These are phyloP conservation scores for Dryadomyces quercivorus DNA, from an alignment of 2,329 filamentous ascomycete species.

Conservation along the genomic window DNA sequence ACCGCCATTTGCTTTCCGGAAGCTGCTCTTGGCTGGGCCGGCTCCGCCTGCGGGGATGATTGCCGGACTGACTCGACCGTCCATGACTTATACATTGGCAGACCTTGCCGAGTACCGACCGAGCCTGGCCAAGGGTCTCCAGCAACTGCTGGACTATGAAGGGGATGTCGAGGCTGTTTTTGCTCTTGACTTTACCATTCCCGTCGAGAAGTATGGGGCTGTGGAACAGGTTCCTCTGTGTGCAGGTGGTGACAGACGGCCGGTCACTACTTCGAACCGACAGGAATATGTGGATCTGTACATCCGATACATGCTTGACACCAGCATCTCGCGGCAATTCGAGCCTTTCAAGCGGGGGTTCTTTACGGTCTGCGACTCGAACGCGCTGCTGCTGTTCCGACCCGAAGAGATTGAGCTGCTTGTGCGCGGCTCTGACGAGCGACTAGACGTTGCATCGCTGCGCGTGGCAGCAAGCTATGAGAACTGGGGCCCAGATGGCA, in stretches of 20 bases:
- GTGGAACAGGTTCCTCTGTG: constrained; percentile 57
- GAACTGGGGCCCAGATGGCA: constrained; percentile 53
- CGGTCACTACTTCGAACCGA: constrained; percentile 75
- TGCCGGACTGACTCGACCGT: constrained; percentile 42
- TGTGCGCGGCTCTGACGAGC: constrained; percentile 72
- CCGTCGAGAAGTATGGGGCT: constrained; percentile 66
- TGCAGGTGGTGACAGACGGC: constrained; percentile 55
- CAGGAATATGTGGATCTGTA: constrained; percentile 81
- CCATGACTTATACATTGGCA: constrained; percentile 63
- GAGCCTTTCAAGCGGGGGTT: constrained; percentile 92
- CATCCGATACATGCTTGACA: constrained; percentile 68
- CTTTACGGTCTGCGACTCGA: constrained; percentile 82
- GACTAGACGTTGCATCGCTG: constrained; percentile 65
- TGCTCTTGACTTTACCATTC: constrained; percentile 68
- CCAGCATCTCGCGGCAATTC: constrained; percentile 67
- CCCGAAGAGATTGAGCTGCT: constrained; percentile 87
- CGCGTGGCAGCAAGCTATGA: constrained; percentile 71
- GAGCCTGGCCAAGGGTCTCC: constrained; percentile 60
- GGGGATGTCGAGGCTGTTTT: constrained; percentile 74
- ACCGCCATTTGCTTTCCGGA: constrained; percentile 81
- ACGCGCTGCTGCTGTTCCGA: constrained; percentile 74
- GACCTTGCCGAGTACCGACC: constrained; percentile 78
- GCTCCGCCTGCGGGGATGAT: constrained; percentile 35
- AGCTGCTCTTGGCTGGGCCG: constrained; percentile 70
- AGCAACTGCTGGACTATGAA: constrained; percentile 67